Conservation (phyloP, 202 grass and related monocot species). For the Elaeis oleifera region DNA sequence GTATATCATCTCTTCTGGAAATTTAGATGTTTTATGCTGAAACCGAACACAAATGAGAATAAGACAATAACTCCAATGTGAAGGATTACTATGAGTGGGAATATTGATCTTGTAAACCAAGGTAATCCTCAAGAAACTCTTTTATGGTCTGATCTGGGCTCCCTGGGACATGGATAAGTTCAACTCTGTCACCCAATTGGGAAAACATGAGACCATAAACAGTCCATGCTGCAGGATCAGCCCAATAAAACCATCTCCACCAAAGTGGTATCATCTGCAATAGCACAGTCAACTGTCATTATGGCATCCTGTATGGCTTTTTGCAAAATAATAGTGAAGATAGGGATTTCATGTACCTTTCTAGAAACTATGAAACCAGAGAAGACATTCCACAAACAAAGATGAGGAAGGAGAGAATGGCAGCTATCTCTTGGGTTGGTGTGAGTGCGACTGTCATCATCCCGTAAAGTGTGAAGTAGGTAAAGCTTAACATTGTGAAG, state of each 20-base stretch:
- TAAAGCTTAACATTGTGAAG: slow-evolving; percentile 2
- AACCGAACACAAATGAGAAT: slow-evolving; percentile 56
- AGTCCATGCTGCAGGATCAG: slow-evolving; percentile 77
- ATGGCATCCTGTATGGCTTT: no score
- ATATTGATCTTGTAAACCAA: slow-evolving; percentile 56
- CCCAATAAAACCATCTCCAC: slow-evolving; percentile 98
- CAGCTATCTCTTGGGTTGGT: slow-evolving; percentile 3
- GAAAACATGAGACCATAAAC: slow-evolving; percentile 88
- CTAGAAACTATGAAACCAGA: background rate
- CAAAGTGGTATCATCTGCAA: slow-evolving; percentile 91
- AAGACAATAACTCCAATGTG: slow-evolving; percentile 57
- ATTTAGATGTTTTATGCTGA: slow-evolving; percentile 79
- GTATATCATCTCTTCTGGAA: slow-evolving; percentile 54
- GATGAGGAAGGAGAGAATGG: slow-evolving; percentile 2
- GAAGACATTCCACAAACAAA: background rate
- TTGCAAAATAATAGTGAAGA: no score
- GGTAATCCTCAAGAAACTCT: slow-evolving; percentile 59
- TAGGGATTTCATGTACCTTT: background rate
- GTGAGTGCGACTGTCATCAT: background rate
- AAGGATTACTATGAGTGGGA: slow-evolving; percentile 51
- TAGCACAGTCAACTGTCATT: background rate
- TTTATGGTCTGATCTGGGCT: slow-evolving; percentile 33
- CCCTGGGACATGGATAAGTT: slow-evolving; percentile 38
- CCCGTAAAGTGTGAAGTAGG: slow-evolving; percentile 1
- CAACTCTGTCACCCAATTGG: slow-evolving; percentile 54